A percentile compares a stretch with the other conserved stretches of the same genome.
Conservation (phyloP, 2,329 filamentous ascomycete genomes). For the Didymella lethalis region DNA sequence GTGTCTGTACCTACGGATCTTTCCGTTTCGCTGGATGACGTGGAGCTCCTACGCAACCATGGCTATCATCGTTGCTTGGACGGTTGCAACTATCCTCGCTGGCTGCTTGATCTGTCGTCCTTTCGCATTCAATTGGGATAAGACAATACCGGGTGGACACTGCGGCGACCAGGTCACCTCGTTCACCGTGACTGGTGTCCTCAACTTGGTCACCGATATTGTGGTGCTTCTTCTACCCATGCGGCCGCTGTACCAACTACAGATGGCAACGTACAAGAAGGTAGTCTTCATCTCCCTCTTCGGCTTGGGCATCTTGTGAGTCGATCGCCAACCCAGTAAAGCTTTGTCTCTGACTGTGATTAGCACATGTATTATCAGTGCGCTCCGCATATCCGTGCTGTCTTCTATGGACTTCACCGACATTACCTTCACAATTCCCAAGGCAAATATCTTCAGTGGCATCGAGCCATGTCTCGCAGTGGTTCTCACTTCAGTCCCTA, state of each 20-base stretch:
- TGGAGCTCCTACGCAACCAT: not conserved
- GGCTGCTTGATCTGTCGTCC: not conserved
- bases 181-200: not conserved
- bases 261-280: conserved; percentile 1
- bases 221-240: not conserved
- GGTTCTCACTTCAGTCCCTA: not conserved
- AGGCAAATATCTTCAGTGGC: conserved; percentile 1
- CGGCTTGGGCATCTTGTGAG: conserved; percentile 1
- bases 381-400: not conserved
- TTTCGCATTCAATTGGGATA: not conserved
- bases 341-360: not conserved
- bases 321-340: not conserved
- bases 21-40: not conserved
- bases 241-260: not conserved
- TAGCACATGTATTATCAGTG: conserved; percentile 1
- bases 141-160: not conserved
- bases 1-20: not conserved
- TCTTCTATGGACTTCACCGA: conserved; percentile 1
- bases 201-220: not conserved
- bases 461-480: conserved; percentile 1
- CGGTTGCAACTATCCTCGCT: not conserved
- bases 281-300: not conserved
- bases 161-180: not conserved
- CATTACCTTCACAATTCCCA: not conserved
- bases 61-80: not conserved